These are phyloP conservation scores for Cordyceps cicadae DNA, from an alignment of 2,329 filamentous ascomycete species.

Conservation along the genomic window DNA sequence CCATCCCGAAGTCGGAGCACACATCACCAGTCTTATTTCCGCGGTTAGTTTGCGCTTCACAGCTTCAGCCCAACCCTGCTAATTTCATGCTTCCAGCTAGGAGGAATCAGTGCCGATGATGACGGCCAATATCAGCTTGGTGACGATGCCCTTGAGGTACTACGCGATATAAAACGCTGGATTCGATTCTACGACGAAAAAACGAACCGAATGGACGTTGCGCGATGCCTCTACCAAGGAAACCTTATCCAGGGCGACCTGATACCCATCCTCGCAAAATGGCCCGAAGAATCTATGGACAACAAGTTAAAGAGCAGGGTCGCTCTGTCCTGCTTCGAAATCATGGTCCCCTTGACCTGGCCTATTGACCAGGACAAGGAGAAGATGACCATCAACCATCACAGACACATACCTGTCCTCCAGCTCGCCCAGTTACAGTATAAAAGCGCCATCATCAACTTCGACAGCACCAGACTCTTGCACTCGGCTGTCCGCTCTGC, in stretches of 20 bases:
- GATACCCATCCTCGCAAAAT: conserved; percentile 77
- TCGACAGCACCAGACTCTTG: conserved; percentile 67
- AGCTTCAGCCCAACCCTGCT: conserved; percentile 1
- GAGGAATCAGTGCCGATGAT: conserved; percentile 70
- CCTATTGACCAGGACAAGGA: conserved; percentile 72
- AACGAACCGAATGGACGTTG: conserved; percentile 87
- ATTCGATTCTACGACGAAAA: conserved; percentile 91
- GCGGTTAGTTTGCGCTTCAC: conserved; percentile 53
- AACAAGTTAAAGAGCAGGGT: conserved; percentile 71
- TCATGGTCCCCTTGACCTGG: conserved; percentile 91
- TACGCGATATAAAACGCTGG: conserved; percentile 94
- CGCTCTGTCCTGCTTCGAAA: conserved; percentile 77
- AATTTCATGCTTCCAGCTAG: conserved; percentile 50
- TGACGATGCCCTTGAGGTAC: conserved; percentile 83
- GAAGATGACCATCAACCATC: conserved; percentile 85
- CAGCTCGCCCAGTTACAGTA: conserved; percentile 82
- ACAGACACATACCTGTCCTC: conserved; percentile 82
- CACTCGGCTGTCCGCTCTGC: conserved; percentile 74
- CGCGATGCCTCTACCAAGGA: conserved; percentile 81
- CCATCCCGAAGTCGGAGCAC: conserved; percentile 85
- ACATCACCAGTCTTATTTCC: conserved; percentile 88
- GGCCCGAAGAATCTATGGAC: conserved; percentile 64
- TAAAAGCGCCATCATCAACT: conserved; percentile 81
- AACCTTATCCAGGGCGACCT: conserved; percentile 88
- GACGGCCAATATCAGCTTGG: conserved; percentile 80